Conservation (phyloP, 225 moss, liverwort and hornwort species). For the Climacium dendroides region DNA sequence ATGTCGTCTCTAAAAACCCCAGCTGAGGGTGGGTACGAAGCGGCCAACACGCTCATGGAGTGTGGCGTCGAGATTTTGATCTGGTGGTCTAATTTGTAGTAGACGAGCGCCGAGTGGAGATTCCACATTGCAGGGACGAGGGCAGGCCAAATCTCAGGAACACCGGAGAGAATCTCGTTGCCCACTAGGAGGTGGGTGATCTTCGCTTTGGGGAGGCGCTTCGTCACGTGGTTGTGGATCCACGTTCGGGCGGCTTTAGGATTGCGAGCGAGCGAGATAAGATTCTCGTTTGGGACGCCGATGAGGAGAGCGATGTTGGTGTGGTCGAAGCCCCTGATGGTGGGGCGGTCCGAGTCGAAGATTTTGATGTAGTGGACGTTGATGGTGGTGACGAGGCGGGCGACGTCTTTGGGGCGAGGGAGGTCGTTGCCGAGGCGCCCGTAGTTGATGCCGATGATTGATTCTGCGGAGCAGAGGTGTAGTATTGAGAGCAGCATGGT, state of each 20-base stretch:
- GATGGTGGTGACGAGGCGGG: conserved; percentile 23
- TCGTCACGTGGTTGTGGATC: conserved; percentile 50
- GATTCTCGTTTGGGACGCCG: conserved; percentile 52
- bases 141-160: conserved; percentile 46
- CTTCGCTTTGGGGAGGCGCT: conserved; percentile 23
- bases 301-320: conserved; percentile 26
- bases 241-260: conserved; percentile 40
- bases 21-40: conserved; percentile 54
- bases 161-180: conserved; percentile 47
- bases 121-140: conserved; percentile 77
- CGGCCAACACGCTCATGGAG: conserved; percentile 47
- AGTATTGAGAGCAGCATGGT: neutral
- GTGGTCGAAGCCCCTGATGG: conserved; percentile 46
- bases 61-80: conserved; percentile 60
- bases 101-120: conserved; percentile 40
- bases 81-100: conserved; percentile 16
- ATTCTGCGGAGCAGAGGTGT: neutral
- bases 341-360: conserved; percentile 40
- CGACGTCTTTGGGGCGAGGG: conserved; percentile 26
- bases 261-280: conserved; percentile 19
- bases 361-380: conserved; percentile 48
- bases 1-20: conserved; percentile 46
- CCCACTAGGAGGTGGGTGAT: conserved; percentile 62
- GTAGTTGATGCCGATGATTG: conserved; percentile 59
- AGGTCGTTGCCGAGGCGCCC: conserved; percentile 61